Evolutionary conservation across 495 filamentous ascomycete genomes (phyloP), one percentile per base, ranked within the genome.

Genomic region (Aspergillus incahuasiensis): DNA sequence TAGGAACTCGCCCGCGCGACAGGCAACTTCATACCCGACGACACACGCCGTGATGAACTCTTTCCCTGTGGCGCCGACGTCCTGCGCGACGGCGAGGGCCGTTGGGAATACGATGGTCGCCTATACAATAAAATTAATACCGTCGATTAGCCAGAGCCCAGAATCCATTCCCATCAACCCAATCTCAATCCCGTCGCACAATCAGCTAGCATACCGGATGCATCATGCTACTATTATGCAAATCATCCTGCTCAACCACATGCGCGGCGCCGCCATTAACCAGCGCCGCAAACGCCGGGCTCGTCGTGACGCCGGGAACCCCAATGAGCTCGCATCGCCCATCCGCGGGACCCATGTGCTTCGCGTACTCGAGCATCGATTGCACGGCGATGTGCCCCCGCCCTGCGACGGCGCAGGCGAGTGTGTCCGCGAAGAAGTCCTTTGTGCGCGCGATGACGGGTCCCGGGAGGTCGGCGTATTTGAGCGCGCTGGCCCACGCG

Each of bases 161-260:
- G n/a, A n/a, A n/a, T n/a, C n/a, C n/a, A n/a, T n/a, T n/a, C n/a
- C n/a, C 12, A 35, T 5, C 6, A 9, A 35, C 12, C 2, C 32
- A 6, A 35, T 35, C 6, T 35, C 32, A 11, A 35, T 15, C 12
- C 32, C 2, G 32, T 15, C 13, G n/a, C 4, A 40, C n/a, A n/a
- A n/a, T n/a, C n/a, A 8, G 13, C 2, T 40, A n/a, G 21, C 43
- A 3, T 30, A 72, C 69, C 16, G 69, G 69, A 60, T 72, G 69
- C 64, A 67, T 68, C 32, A 72, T 72, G 54, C 69, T 72, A 9
- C 66, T 54, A 55, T 70, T 72, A 50, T 72, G 69, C 43, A 72
- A 62, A 59, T 72, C 69, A 62, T 72, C 69, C 43, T 72, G 69
- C 51, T 72, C 69, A 13, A 72, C 69, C 0, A 72, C 69, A 63